phyloP scores from a whole-genome alignment of 805 yeast genomes.

The Saccharomycopsis olivae region DNA sequence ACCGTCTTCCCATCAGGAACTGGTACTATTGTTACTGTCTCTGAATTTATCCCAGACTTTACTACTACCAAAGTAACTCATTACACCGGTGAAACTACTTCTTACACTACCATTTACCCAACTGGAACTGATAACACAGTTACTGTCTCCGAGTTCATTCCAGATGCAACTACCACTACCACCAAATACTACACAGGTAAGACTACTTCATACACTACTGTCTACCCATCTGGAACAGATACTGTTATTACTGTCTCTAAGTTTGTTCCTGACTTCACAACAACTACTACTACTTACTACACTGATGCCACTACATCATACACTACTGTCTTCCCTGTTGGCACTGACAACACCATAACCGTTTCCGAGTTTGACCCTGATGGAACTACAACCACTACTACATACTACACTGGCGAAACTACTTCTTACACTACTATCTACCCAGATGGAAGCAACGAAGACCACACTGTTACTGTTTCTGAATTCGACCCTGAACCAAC shows the following conservation, averaged over 20 bases:
- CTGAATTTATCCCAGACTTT: conserved; percentile 1
- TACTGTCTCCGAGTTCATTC: conserved; percentile 6
- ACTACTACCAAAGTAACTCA: conserved; percentile 2
- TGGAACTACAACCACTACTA: neutral
- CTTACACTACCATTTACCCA: conserved; percentile 1
- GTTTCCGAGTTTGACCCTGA: conserved; percentile 4
- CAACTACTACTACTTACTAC: conserved; percentile 4
- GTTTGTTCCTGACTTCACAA: conserved; percentile 1
- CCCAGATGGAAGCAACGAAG: conserved; percentile 3
- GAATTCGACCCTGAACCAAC: conserved; percentile 2
- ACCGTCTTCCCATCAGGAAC: conserved; percentile 2
- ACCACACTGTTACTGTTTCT: conserved; percentile 4
- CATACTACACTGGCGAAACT: conserved; percentile 2
- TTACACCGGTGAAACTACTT: neutral
- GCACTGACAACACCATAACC: conserved; percentile 4
- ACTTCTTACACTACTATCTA: conserved; percentile 4
- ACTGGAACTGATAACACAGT: conserved; percentile 4
- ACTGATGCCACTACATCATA: conserved; percentile 8
- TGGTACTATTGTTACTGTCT: neutral
- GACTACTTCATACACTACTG: conserved; percentile 6
- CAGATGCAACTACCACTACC: conserved; percentile 6
- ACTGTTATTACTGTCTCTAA: conserved; percentile 3
- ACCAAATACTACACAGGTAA: conserved; percentile 4
- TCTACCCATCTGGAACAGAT: conserved; percentile 1
- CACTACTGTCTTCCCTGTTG: conserved; percentile 6